Evolutionary conservation across 139 green algal genomes (phyloP), one percentile per base, ranked within the genome.

Genomic region (Picochlorum sp.): DNA sequence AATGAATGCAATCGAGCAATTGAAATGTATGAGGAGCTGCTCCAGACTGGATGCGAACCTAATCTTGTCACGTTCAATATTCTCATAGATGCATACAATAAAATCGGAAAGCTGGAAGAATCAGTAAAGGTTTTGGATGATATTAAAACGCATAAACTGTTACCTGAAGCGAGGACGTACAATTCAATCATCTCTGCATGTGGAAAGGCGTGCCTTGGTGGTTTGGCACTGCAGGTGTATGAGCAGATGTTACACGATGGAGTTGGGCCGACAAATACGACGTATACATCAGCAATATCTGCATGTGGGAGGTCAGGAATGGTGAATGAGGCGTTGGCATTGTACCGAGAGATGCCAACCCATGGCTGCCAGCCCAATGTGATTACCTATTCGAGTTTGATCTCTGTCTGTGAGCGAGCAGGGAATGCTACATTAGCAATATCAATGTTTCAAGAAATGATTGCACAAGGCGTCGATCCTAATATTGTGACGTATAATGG

Each of bases 361-460:
- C 63, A 67, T 45, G 73, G 73, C n/a, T 83, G 76, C 47, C 72
- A 84, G 63, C 73, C 72, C 65, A 86, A 76, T 66, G 85, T 94
- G 24, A 91, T 95, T 73, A 95, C 88, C 6, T 95, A 88, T 79
- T 83, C 71, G 71, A 82, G 77, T 31, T 74, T 94, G n/a, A 94
- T 94, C 62, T 88, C 79, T 66, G 87, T 85, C 13, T 90, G 80
- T 67, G 88, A 71, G 45, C 45, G 62, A 4, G 61, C 55, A 5
- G 72, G 67, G 45, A 44, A 62, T 11, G 64, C 52, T 18, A 45
- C 70, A 41, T 20, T 65, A 4, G 71, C 71, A 14, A 58, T 76
- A 45, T 14, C 55, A 6, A 50, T 74, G 21, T 78, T 66, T 16
- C 59, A 74, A 21, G 56, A 79, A 31, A 84, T 79, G 69, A 21